Base-by-base conservation (phyloP, 352 stramenopile species). In the Aphanomyces euteiches region DNA sequence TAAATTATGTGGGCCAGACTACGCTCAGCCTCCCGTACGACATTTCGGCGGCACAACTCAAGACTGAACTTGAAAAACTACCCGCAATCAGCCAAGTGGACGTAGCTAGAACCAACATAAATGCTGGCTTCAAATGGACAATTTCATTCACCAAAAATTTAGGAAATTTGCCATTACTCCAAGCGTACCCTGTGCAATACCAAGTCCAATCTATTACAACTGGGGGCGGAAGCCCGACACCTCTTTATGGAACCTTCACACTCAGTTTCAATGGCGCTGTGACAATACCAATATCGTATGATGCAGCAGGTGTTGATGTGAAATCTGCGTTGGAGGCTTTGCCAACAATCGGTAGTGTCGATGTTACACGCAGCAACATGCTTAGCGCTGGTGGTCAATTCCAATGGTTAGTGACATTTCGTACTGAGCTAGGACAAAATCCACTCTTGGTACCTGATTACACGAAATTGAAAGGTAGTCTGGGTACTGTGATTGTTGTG, bases 81-180 rank as follows among this genome's bases (percentile, higher is more conserved):
- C 74, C 59, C 3, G 68, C 72, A 1, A 78, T 96, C 7, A 63
- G 73, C 7, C 69, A 93, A 72, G 85, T 95, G 0, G 87, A 95
- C 59, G 85, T 93, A 15, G 74, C 72, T 17, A 83, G 87, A 56
- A 79, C 91, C 37, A 78, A 91, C 38, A 74, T 87, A 7, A 85
- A 83, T 60, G 92, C 90, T 78, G 79, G 92, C 56, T 90, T 98
- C 76, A 84, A 88, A 28, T 98, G 95, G 94, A 96, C 84, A 7
- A 84, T 99, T 19, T 98, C 95, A 19, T 99, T 99, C 67, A 98
- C 91, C 0, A 93, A 96, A 63, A 96, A 96, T 74, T 67, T 98
- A 6, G 96, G 96, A n/a, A 96, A 98, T 72, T 69, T 99, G 19
- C 91, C 89, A 0, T 67, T 92, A n/a, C 61, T 99, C 12, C 77